Evolutionary conservation across 1,284 basidiomycete genomes (phyloP).

Genomic region (Boletus semigastroideus): DNA sequence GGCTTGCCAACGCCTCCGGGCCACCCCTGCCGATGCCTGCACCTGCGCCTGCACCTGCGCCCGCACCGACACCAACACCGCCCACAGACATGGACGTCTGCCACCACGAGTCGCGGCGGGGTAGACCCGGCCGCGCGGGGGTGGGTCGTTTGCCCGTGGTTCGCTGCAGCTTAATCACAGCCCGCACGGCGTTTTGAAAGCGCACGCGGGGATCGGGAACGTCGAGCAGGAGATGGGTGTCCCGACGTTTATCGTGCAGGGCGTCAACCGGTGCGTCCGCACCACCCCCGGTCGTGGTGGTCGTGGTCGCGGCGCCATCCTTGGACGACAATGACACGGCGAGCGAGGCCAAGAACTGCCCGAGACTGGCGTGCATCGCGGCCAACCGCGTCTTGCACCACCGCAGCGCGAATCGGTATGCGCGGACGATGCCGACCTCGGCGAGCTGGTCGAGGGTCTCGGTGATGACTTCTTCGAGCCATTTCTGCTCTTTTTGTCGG

Average conservation of each 20-base stretch:
- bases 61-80: no score
- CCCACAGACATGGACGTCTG: conserved; percentile 15
- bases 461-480: conserved; percentile 66
- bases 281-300: not conserved
- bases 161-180: conserved; percentile 32
- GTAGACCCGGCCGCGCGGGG: conserved; percentile 23
- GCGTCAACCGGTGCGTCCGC: conserved; percentile 1
- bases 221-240: conserved; percentile 26
- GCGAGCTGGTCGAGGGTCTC: conserved; percentile 46
- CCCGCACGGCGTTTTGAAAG: conserved; percentile 32
- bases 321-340: not conserved
- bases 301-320: not conserved
- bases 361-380: conserved; percentile 9
- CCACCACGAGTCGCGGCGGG: conserved; percentile 31
- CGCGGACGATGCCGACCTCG: conserved; percentile 39
- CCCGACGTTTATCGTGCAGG: not conserved
- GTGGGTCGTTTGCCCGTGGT: conserved; percentile 26
- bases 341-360: conserved; percentile 14
- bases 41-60: no score
- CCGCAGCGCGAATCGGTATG: conserved; percentile 21
- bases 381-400: conserved; percentile 19
- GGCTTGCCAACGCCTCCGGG: conserved; percentile 33
- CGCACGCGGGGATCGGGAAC: conserved; percentile 27
- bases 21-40: not conserved
- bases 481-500: conserved; percentile 66